Evolutionary conservation across 2,329 filamentous ascomycete species (phyloP).

Genomic region (Raffaelea albimanens): DNA sequence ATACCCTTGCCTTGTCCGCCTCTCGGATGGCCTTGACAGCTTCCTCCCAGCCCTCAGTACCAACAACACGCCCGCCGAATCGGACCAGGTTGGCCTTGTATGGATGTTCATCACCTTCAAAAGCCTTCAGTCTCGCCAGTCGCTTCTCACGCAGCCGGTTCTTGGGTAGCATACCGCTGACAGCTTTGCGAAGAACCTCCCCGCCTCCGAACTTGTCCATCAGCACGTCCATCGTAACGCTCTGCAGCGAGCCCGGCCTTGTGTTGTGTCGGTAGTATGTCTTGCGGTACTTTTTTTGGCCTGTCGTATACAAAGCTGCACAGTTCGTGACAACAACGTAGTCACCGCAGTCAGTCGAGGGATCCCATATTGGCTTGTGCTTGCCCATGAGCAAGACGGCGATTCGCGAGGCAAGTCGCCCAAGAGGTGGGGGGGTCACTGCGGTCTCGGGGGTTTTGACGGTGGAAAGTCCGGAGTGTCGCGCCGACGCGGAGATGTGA

Average conservation of each 20-base stretch:
- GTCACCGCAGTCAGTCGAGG: constrained; percentile 96
- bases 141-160: constrained; percentile 84
- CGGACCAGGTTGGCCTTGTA: constrained; percentile 81
- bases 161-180: constrained; percentile 96
- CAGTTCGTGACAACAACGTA: constrained; percentile 94
- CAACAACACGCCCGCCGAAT: constrained; percentile 53
- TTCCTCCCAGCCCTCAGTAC: constrained; percentile 42
- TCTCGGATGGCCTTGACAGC: constrained; percentile 40
- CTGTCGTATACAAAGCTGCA: constrained; percentile 76
- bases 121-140: constrained; percentile 83
- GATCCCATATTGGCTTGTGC: constrained; percentile 96
- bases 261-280: constrained; percentile 94
- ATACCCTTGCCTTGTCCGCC: constrained; percentile 27
- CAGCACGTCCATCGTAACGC: constrained; percentile 89
- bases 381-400: constrained; percentile 91
- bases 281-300: constrained; percentile 89
- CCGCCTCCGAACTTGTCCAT: constrained; percentile 90
- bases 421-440: constrained; percentile 67
- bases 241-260: constrained; percentile 73
- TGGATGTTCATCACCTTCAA: constrained; percentile 86
- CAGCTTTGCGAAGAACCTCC: constrained; percentile 83
- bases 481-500: constrained; percentile 62
- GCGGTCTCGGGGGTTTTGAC: constrained; percentile 40
- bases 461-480: constrained; percentile 46
- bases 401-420: constrained; percentile 80